Percentiles rank a stretch among this genome's conserved stretches.
These are phyloP conservation scores for Chloranthus sessilifolius DNA, from an alignment of 164 flowering plant species.

Conservation along the genomic window DNA sequence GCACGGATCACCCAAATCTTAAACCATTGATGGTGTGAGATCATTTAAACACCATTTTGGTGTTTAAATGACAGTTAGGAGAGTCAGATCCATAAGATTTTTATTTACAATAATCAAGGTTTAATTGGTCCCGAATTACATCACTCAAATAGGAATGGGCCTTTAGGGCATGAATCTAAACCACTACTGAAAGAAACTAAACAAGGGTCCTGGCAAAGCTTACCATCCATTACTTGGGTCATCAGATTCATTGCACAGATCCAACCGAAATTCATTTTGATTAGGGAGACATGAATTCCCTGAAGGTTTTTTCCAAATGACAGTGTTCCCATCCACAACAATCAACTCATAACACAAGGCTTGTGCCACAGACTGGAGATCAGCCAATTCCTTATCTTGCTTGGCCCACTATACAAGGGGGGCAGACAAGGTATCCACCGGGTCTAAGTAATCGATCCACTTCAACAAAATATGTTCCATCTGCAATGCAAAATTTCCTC, in stretches of 20 bases:
- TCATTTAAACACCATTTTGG: too few species aligned
- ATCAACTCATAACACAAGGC: slow-evolving; percentile 87
- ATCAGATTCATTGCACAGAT: slow-evolving; percentile 65
- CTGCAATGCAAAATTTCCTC: slow-evolving; percentile 39
- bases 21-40: too few species aligned
- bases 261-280: slow-evolving; percentile 85
- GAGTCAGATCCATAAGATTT: too few species aligned
- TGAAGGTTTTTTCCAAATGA: slow-evolving; percentile 86
- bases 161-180: too few species aligned
- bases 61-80: too few species aligned
- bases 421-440: slow-evolving; percentile 93
- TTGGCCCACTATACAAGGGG: slow-evolving; percentile 97
- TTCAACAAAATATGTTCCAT: slow-evolving; percentile 93
- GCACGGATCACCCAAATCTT: too few species aligned
- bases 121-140: too few species aligned
- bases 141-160: too few species aligned
- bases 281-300: slow-evolving; percentile 71
- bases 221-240: slow-evolving; percentile 91
- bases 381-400: slow-evolving; percentile 98
- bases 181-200: too few species aligned
- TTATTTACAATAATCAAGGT: too few species aligned
- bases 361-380: slow-evolving; percentile 88
- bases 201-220: slow-evolving; percentile 4
- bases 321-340: slow-evolving; percentile 94
- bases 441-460: slow-evolving; percentile 93